phyloP scores from a whole-genome alignment of 805 yeast genomes.

The Yarrowia bubula region DNA sequence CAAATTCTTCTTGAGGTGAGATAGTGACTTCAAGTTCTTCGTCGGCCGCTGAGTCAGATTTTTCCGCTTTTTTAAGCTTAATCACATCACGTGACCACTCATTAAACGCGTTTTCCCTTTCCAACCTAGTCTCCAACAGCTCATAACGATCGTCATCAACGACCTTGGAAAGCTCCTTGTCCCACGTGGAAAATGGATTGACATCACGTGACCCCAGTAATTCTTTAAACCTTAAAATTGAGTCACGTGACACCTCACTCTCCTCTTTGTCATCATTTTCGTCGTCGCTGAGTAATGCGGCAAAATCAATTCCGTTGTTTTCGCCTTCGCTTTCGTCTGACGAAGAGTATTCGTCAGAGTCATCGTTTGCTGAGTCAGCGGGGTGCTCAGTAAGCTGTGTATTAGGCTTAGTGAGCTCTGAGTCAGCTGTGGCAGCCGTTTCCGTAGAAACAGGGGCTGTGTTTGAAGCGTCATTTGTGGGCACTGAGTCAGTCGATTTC shows the following conservation, averaged over 20 bases:
- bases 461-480: too few relatives aligned
- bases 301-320: conserved; percentile 10
- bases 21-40: conserved; percentile 8
- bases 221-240: conserved; percentile 36
- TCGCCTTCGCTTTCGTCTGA: conserved; percentile 17
- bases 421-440: too few relatives aligned
- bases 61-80: conserved; percentile 22
- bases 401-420: too few relatives aligned
- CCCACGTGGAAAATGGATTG: conserved; percentile 52
- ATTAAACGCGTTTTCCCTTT: conserved; percentile 45
- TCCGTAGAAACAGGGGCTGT: too few relatives aligned
- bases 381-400: too few relatives aligned
- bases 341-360: conserved; percentile 21
- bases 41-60: background rate
- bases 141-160: conserved; percentile 46
- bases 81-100: conserved; percentile 44
- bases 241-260: background rate
- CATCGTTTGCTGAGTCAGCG: background rate
- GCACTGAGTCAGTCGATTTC: too few relatives aligned
- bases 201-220: conserved; percentile 41
- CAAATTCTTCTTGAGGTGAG: conserved; percentile 34
- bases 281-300: conserved; percentile 17
- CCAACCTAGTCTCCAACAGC: conserved; percentile 39
- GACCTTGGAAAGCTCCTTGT: conserved; percentile 44
- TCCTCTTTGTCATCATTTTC: conserved; percentile 33